A percentile compares a stretch with the other conserved stretches of the same genome.
These are phyloP conservation scores for Apiotrichum gracile DNA, from an alignment of 1,284 basidiomycete species.

Conservation along the genomic window DNA sequence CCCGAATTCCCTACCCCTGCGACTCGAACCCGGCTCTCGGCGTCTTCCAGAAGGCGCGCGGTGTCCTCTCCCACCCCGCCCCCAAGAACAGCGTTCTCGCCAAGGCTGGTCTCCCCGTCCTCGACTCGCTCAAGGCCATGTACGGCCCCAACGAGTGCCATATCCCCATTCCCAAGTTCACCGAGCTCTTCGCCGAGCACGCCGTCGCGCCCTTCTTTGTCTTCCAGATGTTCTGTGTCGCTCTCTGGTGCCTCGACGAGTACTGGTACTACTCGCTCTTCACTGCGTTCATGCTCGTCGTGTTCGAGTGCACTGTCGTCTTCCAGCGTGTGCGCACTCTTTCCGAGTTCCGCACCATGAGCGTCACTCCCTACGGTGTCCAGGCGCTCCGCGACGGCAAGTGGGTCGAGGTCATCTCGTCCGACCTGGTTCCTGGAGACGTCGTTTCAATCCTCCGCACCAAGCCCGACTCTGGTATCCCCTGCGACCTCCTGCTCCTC, in stretches of 20 bases:
- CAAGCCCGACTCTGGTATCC: conserved; percentile 75
- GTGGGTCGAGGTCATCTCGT: conserved; percentile 73
- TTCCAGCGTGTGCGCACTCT: conserved; percentile 88
- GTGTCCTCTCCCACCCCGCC: conserved; percentile 43
- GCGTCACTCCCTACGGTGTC: conserved; percentile 79
- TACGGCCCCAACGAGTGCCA: conserved; percentile 92
- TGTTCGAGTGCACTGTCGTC: conserved; percentile 95
- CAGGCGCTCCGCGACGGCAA: conserved; percentile 69
- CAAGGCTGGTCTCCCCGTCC: conserved; percentile 18
- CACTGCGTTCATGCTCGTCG: conserved; percentile 91
- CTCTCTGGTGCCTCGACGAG: conserved; percentile 90
- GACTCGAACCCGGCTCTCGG: conserved; percentile 65
- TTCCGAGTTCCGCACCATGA: conserved; percentile 93
- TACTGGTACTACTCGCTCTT: conserved; percentile 98
- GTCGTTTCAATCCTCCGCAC: conserved; percentile 74
- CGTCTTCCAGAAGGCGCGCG: conserved; percentile 59
- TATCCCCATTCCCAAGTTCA: conserved; percentile 88
- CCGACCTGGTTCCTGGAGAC: conserved; percentile 83
- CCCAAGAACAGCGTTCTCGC: conserved; percentile 10
- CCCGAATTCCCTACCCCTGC: conserved; percentile 82
- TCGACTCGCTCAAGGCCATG: conserved; percentile 53
- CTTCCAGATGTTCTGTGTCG: conserved; percentile 93
- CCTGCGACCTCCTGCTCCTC: conserved; percentile 82
- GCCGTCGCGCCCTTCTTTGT: conserved; percentile 93
- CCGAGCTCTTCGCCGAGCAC: conserved; percentile 81